Conservation (phyloP, 2,329 filamentous ascomycete genomes). For the Colletotrichum camelliae region DNA sequence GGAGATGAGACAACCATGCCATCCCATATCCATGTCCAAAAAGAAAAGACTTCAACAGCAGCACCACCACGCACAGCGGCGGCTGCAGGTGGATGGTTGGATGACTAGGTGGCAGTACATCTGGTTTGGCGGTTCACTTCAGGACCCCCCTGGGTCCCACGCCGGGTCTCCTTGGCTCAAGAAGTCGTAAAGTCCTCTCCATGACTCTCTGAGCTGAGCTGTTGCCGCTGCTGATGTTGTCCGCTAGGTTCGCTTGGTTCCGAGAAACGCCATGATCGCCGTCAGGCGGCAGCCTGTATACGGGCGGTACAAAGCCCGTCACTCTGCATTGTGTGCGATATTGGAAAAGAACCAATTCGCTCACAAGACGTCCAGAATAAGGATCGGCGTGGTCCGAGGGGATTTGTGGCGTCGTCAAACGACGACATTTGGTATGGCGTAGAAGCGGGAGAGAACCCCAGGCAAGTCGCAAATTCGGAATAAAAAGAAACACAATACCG, state of each 20-base stretch:
- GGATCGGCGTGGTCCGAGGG: conserved; percentile 2
- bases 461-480: neutral
- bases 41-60: conserved; percentile 6
- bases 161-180: conserved; percentile 6
- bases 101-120: neutral
- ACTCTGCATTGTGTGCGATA: neutral
- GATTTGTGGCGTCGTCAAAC: conserved; percentile 7
- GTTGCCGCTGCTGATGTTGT: neutral
- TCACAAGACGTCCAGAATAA: neutral
- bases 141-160: neutral
- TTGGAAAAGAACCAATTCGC: neutral
- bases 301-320: neutral
- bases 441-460: conserved; percentile 1
- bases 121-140: neutral
- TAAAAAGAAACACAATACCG: neutral
- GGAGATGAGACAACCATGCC: conserved; percentile 20
- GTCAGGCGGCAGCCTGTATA: neutral
- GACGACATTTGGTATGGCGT: neutral
- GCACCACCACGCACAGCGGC: neutral
- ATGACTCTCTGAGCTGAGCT: neutral
- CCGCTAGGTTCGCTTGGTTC: neutral
- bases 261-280: conserved; percentile 15
- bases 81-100: conserved; percentile 16
- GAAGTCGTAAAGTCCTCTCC: neutral
- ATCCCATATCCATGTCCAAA: neutral